Base-by-base conservation (phyloP, 176 grass and related monocot species). In the Oryza meridionalis region DNA sequence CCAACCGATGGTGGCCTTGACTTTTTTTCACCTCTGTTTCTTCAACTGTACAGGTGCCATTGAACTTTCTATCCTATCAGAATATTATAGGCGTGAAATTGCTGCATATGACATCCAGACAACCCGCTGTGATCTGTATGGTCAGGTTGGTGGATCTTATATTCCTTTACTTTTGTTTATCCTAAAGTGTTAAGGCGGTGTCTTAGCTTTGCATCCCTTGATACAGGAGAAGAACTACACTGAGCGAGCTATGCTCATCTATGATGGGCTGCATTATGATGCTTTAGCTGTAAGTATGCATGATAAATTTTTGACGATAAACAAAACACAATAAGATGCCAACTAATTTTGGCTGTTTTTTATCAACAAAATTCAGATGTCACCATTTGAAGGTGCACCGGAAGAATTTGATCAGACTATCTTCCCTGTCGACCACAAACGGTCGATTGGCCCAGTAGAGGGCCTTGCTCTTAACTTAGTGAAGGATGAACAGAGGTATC, bases 341-440 rank as follows among this genome's bases (percentile, higher is more conserved):
- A n/a, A 42, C 35, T 85, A 43, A 70, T 64, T 59, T 47, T 58
- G 65, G 73, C 32, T 80, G 17, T 67, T 42, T 82, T 67, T 76
- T 35, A 50, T 75, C 19, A 72, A 27, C 11, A 45, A 77, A 76
- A 76, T 25, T 42, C 89, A 98, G 96, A 87, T 94, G 91, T 90
- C 96, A 27, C 96, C 96, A 74, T 84, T 80, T 94, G 96, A 98
- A 67, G 85, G 80, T 71, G 93, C 96, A 71, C 87, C 96, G 11
- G 96, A 98, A 86, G 96, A 95, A 81, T 98, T 95, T 79, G 96
- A 98, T 84, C 96, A 94, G 78, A 98, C 96, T 7, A 90, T 98
- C 68, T 98, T 95, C 84, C 70, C 85, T 75, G 89, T 98, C 33
- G 76, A 80, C 67, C 70, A 71, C 50, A 82, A 91, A 13, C 83